Conservation (phyloP, 2,329 filamentous ascomycete genomes). For the Elsinoe batatas region DNA sequence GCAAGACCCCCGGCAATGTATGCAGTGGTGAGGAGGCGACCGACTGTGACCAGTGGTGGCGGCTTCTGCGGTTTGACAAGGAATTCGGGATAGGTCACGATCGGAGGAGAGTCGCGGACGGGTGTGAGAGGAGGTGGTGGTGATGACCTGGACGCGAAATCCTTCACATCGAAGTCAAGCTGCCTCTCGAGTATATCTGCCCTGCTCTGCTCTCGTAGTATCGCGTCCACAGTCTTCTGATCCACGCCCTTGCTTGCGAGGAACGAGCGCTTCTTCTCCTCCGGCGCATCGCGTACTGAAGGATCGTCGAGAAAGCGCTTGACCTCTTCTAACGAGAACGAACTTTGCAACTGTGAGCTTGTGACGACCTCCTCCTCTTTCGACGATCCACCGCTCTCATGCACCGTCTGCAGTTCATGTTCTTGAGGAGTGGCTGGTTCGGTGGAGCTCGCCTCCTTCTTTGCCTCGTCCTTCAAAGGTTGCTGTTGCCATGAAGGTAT, state of each 20-base stretch:
- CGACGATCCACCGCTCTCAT: not conserved
- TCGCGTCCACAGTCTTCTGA: conserved; percentile 54
- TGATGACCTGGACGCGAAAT: conserved; percentile 16
- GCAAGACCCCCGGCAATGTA: conserved; percentile 48
- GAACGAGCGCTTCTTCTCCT: conserved; percentile 66
- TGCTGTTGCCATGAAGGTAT: conserved; percentile 7
- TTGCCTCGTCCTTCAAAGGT: conserved; percentile 1
- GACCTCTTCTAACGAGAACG: conserved; percentile 51
- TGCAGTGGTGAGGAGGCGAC: conserved; percentile 45
- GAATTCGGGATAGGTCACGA: conserved; percentile 59
- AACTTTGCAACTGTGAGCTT: conserved; percentile 1
- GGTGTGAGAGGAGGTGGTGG: conserved; percentile 14
- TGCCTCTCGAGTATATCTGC: not conserved
- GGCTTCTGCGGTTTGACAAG: conserved; percentile 49
- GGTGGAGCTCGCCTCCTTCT: not conserved
- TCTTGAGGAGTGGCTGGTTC: not conserved
- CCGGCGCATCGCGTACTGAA: conserved; percentile 56
- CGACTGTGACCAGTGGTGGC: conserved; percentile 49
- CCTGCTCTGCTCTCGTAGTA: conserved; percentile 37
- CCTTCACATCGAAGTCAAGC: conserved; percentile 17
- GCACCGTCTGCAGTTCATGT: not conserved
- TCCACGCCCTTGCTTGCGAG: conserved; percentile 66
- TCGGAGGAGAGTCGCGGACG: conserved; percentile 44
- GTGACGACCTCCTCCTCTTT: conserved; percentile 11
- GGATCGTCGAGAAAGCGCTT: conserved; percentile 67